These are phyloP conservation scores for Lasiosphaeris hirsuta DNA, from an alignment of 495 filamentous ascomycete genomes.

Conservation along the genomic window DNA sequence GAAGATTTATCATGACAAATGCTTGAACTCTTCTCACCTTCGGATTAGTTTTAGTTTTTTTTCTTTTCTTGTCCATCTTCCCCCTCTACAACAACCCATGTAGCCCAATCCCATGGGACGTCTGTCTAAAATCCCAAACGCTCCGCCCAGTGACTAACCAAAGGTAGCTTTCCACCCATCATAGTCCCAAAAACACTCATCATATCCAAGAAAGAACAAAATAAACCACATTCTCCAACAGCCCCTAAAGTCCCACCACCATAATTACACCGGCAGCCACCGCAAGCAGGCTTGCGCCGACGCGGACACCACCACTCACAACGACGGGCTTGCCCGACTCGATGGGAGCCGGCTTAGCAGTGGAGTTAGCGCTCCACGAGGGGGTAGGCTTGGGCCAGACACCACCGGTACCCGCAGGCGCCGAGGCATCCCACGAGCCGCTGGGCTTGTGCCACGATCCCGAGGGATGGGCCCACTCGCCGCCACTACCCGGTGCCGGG, in stretches of 20 bases:
- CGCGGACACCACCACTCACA: slow-evolving; percentile 28
- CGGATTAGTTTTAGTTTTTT: not conserved
- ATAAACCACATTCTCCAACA: not conserved
- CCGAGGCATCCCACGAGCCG: not conserved
- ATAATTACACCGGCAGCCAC: slow-evolving; percentile 3
- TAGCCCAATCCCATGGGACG: not conserved
- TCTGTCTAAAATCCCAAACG: not conserved
- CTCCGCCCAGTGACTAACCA: not conserved
- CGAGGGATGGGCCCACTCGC: not conserved
- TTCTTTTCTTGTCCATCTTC: not conserved
- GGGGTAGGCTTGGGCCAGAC: slow-evolving; percentile 3
- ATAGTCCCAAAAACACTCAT: not conserved
- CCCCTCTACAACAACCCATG: no score
- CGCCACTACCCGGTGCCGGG: not conserved
- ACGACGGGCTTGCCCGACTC: slow-evolving; percentile 12
- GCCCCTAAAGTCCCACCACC: not conserved
- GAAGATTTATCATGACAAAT: not conserved
- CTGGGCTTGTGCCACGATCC: not conserved
- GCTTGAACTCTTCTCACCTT: not conserved
- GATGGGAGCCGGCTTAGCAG: not conserved
- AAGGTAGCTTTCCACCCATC: not conserved
- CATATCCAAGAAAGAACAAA: not conserved
- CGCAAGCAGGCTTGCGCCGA: slow-evolving; percentile 24
- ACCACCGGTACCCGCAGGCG: not conserved
- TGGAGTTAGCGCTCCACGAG: slow-evolving; percentile 11